Evolutionary conservation across 2,329 filamentous ascomycete species (phyloP).

Genomic region (Zymoseptoria ardabiliae): DNA sequence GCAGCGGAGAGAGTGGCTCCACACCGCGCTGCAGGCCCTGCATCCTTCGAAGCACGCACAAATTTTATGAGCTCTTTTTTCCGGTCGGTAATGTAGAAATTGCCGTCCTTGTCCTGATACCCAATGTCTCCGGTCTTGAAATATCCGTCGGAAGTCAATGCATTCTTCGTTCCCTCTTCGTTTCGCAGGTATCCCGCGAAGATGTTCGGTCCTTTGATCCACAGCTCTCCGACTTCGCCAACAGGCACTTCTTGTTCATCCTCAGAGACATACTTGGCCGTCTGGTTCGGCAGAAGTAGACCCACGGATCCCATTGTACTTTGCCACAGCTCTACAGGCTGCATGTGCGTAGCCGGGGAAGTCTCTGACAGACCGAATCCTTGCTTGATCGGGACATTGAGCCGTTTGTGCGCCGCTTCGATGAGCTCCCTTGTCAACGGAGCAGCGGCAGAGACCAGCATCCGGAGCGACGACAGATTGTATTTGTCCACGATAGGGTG

Average conservation of each 20-base stretch:
- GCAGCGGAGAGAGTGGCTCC: too few relatives aligned
- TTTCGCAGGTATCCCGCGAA: constrained; percentile 71
- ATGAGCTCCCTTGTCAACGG: constrained; percentile 75
- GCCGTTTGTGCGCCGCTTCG: constrained; percentile 62
- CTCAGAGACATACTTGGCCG: constrained; percentile 66
- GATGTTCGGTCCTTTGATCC: constrained; percentile 71
- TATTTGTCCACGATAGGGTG: constrained; percentile 69
- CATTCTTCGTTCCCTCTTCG: constrained; percentile 58
- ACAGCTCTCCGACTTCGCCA: constrained; percentile 52
- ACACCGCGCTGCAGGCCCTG: too few relatives aligned
- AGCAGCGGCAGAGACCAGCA: constrained; percentile 79
- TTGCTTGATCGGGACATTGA: constrained; percentile 76
- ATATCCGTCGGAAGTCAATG: constrained; percentile 68
- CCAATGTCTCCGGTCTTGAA: constrained; percentile 86
- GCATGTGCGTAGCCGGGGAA: constrained; percentile 26
- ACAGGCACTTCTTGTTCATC: constrained; percentile 49
- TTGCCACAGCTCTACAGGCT: constrained; percentile 64
- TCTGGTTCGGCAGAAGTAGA: constrained; percentile 66
- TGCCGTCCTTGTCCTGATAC: constrained; percentile 66
- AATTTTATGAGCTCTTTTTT: constrained; percentile 61
- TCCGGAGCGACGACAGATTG: constrained; percentile 67
- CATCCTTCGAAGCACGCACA: too few relatives aligned
- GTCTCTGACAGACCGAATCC: constrained; percentile 76
- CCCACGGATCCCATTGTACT: constrained; percentile 70
- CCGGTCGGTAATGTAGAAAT: constrained; percentile 76